Evolutionary conservation across 495 filamentous ascomycete genomes (phyloP).

Genomic region (Peziza echinospora): DNA sequence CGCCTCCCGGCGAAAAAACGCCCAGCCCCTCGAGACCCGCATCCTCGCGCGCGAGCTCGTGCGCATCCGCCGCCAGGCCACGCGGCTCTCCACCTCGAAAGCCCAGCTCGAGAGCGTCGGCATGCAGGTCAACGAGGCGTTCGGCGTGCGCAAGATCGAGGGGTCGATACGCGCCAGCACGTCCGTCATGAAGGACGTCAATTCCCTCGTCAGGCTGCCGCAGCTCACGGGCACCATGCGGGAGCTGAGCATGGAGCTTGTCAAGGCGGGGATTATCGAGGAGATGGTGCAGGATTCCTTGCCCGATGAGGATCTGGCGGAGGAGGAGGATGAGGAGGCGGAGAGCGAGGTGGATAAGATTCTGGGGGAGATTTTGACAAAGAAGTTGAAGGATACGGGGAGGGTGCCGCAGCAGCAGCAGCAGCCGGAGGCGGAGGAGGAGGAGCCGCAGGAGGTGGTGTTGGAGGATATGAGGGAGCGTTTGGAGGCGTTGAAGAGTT

Average conservation of each 20-base stretch:
- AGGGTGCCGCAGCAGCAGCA: slow-evolving; percentile 25
- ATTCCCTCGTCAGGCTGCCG: slow-evolving; percentile 60
- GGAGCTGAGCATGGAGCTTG: slow-evolving; percentile 67
- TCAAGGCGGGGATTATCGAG: slow-evolving; percentile 90
- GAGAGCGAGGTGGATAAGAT: slow-evolving; percentile 86
- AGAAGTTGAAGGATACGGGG: slow-evolving; percentile 49
- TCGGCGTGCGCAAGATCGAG: slow-evolving; percentile 88
- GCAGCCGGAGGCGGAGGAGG: slow-evolving; percentile 36
- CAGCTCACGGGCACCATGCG: slow-evolving; percentile 78
- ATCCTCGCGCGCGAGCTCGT: slow-evolving; percentile 76
- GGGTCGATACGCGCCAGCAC: slow-evolving; percentile 70
- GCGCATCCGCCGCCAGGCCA: slow-evolving; percentile 49
- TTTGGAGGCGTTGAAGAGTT: slow-evolving; percentile 82
- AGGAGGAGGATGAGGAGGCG: slow-evolving; percentile 73
- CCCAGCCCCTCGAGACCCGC: slow-evolving; percentile 43
- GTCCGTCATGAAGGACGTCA: slow-evolving; percentile 93
- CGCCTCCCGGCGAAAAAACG: slow-evolving; percentile 52
- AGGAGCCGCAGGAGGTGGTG: slow-evolving; percentile 23
- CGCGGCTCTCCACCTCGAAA: slow-evolving; percentile 58
- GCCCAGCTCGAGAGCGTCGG: slow-evolving; percentile 84
- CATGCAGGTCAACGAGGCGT: slow-evolving; percentile 97
- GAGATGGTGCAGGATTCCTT: slow-evolving; percentile 82
- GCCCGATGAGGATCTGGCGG: slow-evolving; percentile 41
- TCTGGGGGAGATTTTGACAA: slow-evolving; percentile 68
- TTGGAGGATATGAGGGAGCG: slow-evolving; percentile 82